These are phyloP conservation scores for Bipolaris cookei DNA, from an alignment of 2,329 filamentous ascomycete genomes.

Conservation along the genomic window DNA sequence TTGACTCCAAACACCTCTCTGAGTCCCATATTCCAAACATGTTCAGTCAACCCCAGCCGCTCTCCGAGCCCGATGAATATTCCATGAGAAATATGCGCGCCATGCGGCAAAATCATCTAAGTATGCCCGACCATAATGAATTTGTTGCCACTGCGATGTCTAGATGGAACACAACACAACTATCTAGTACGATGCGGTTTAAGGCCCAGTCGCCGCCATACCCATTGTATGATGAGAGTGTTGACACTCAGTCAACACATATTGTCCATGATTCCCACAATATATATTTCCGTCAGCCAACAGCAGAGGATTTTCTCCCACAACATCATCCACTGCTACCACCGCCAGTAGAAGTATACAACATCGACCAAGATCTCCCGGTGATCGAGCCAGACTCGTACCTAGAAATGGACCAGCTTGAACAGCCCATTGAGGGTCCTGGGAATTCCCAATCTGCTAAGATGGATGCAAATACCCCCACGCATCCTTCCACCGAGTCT, in stretches of 20 bases:
- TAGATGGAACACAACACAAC: neutral
- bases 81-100: neutral
- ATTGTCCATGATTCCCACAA: neutral
- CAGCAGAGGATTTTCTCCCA: constrained; percentile 9
- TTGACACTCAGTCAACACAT: neutral
- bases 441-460: neutral
- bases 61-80: neutral
- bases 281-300: constrained; percentile 5
- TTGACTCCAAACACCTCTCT: neutral
- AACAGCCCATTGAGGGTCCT: neutral
- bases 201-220: constrained; percentile 2
- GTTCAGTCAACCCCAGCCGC: neutral
- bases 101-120: neutral
- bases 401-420: neutral
- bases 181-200: neutral
- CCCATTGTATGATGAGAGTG: neutral
- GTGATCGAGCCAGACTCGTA: constrained; percentile 10
- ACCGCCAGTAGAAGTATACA: constrained; percentile 1
- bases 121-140: constrained; percentile 9
- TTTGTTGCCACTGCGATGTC: neutral
- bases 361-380: constrained; percentile 11
- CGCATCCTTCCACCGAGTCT: neutral
- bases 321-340: constrained; percentile 1
- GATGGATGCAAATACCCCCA: neutral
- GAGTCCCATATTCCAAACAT: neutral